Conservation (phyloP, 345 rosid genomes). For the Clausena lansium region DNA sequence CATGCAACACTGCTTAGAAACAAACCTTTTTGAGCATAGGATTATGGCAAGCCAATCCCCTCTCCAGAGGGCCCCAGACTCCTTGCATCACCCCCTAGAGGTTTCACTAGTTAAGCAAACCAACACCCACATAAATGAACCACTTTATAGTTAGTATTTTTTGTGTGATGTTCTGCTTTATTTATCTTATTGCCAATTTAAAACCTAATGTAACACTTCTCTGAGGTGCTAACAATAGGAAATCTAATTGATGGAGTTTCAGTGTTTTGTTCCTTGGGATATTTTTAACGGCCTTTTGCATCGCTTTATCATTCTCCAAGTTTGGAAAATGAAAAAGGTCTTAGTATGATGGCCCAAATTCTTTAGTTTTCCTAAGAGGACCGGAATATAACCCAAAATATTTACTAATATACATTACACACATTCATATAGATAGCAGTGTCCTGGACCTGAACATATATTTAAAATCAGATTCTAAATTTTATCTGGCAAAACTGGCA, state of each 20-base stretch:
- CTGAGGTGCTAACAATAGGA: background rate
- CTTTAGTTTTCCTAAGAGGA: background rate
- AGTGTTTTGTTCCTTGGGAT: background rate
- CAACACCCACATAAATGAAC: background rate
- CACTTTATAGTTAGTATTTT: background rate
- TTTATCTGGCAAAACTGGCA: background rate
- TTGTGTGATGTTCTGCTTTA: background rate
- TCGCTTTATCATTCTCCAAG: background rate
- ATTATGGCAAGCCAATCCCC: too few species aligned
- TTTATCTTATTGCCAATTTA: background rate
- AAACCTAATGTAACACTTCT: background rate
- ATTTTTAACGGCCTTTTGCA: background rate
- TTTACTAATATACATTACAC: background rate
- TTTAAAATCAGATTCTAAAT: background rate
- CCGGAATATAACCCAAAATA: background rate
- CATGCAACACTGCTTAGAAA: too few species aligned
- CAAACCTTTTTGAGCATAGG: too few species aligned
- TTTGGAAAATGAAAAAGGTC: background rate
- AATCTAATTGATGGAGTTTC: background rate
- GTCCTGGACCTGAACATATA: background rate
- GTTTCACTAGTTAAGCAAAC: too few species aligned
- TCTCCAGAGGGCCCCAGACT: too few species aligned
- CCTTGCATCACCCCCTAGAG: too few species aligned
- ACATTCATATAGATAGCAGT: background rate
- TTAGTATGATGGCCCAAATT: background rate